A percentile compares a stretch with the other conserved stretches of the same genome.
Evolutionary conservation across 75 land plant genomes (phyloP).

Genomic region (Pinus taeda): DNA sequence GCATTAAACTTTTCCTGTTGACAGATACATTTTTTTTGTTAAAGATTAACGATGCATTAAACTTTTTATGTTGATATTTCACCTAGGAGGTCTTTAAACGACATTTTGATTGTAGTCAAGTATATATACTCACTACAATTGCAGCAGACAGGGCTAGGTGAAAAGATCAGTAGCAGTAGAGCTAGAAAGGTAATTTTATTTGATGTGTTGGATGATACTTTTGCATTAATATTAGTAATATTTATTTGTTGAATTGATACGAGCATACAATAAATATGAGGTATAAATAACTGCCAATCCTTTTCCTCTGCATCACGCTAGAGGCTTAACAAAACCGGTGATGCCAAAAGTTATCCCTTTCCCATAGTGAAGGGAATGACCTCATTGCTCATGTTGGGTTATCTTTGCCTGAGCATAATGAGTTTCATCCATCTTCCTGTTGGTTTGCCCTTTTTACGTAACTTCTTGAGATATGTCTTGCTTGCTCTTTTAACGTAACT

Average conservation of each 20-base stretch:
- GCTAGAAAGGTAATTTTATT: not conserved
- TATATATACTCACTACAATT: not conserved
- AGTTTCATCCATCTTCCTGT: not conserved
- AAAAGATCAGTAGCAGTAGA: not conserved
- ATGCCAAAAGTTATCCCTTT: too few relatives aligned
- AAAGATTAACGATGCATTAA: not conserved
- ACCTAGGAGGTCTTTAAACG: not conserved
- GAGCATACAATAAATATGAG: not conserved
- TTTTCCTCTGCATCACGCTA: too few relatives aligned
- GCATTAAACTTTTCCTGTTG: not conserved
- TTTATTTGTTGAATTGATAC: not conserved
- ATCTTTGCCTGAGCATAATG: too few relatives aligned
- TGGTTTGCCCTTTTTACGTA: too few relatives aligned
- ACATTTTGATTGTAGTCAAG: not conserved
- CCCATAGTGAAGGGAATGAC: too few relatives aligned
- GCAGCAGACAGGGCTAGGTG: too few relatives aligned
- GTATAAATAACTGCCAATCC: not conserved
- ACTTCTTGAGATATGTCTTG: too few relatives aligned
- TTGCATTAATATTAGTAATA: not conserved
- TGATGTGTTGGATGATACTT: not conserved
- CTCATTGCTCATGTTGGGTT: too few relatives aligned
- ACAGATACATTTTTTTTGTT: not conserved
- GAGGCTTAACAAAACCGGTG: too few relatives aligned
- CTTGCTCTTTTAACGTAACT: too few relatives aligned
- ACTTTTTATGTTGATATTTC: not conserved